Evolutionary conservation across 1,284 basidiomycete species (phyloP).

Genomic region (Sanguinoderma infundibulare): DNA sequence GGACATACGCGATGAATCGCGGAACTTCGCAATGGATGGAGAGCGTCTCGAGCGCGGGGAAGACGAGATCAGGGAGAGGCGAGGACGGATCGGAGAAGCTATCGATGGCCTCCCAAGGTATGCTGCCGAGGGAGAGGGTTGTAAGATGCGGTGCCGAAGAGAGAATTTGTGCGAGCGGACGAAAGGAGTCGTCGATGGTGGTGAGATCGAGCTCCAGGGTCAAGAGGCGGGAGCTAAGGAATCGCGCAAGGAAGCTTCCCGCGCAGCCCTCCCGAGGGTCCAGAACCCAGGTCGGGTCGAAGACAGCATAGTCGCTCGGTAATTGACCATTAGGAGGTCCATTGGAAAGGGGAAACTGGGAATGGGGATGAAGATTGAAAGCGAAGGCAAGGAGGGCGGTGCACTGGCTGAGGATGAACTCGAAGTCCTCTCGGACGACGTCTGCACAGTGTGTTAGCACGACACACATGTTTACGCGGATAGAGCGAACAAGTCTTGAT

Average conservation of each 20-base stretch:
- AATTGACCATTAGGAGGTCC: background rate
- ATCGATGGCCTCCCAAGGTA: no score
- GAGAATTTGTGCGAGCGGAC: background rate
- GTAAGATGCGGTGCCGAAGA: background rate
- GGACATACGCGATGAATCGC: no score
- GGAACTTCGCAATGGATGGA: no score
- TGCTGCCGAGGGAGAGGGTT: no score
- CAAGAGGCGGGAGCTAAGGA: background rate
- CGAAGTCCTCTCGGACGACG: background rate
- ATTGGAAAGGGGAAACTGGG: background rate
- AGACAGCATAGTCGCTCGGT: background rate
- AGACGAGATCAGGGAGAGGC: no score
- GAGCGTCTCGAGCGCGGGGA: no score
- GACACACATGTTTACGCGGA: background rate
- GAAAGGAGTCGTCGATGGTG: background rate
- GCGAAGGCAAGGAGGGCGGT: background rate
- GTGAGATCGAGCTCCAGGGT: background rate
- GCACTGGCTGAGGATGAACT: background rate
- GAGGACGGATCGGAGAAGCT: no score
- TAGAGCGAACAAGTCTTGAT: background rate
- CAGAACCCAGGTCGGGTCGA: background rate
- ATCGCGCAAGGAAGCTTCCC: background rate
- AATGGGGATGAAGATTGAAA: background rate
- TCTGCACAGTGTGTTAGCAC: background rate
- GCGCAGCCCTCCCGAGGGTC: background rate